Base-by-base conservation (phyloP, 139 green algal species). In the Raphidocelis subcapitata region DNA sequence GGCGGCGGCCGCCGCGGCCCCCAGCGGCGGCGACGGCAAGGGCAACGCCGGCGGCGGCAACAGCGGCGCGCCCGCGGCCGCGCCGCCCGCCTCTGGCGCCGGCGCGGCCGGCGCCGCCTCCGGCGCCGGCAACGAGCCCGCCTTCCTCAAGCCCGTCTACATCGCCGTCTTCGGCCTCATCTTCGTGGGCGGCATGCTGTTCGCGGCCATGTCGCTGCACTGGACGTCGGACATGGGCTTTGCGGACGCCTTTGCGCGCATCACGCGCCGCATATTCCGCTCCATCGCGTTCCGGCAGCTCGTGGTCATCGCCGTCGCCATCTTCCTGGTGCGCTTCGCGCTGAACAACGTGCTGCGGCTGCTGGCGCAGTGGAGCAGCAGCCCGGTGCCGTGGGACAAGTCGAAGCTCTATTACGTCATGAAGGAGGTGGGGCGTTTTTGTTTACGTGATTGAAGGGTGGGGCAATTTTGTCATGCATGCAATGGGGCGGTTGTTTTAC, bases 401-500 rank as follows among this genome's bases (percentile, higher is more conserved):
- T 82, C 73, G 5, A 82, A 81, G 62, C 51, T 86, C 70, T 90
- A 86, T 36, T 91, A 92, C 68, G 85, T 94, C 49, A 62, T 92
- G 72, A 82, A 87, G n/a, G 89, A 94, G 86, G 87, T 91, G 46
- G 2, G 83, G 0, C 8, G 24, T n/a, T n/a, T n/a, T n/a, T n/a
- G n/a, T n/a, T n/a, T n/a, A n/a, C n/a, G n/a, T n/a, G n/a, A n/a
- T n/a, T n/a, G n/a, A n/a, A n/a, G n/a, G n/a, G n/a, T n/a, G n/a
- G n/a, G n/a, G n/a, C n/a, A n/a, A n/a, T n/a, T n/a, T n/a, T n/a
- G n/a, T n/a, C n/a, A n/a, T n/a, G n/a, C n/a, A n/a, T n/a, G n/a
- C n/a, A n/a, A n/a, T n/a, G n/a, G 23, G 23, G 23, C 8, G 5
- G 63, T 12, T 62, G 24, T 62, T 23, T 8, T 23, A 47, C n/a